Percentiles rank a stretch among this genome's conserved stretches.
Evolutionary conservation across 768 basidiomycete species (phyloP).

Genomic region (Suillus decipiens): DNA sequence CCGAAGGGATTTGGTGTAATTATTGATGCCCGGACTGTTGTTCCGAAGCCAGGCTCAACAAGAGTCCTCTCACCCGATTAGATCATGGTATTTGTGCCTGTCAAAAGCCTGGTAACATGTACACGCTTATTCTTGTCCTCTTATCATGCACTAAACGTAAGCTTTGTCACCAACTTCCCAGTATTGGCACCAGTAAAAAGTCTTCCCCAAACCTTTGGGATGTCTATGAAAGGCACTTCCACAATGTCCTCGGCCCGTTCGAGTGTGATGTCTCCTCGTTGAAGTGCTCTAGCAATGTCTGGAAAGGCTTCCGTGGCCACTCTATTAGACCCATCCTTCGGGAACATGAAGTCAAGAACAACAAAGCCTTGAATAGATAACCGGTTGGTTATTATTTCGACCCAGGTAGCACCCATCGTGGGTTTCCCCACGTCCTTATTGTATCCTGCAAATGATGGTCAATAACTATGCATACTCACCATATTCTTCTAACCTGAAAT

Average conservation of each 20-base stretch:
- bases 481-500: not conserved
- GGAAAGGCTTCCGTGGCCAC: not conserved
- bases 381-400: not conserved
- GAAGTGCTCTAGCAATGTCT: not conserved
- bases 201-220: not conserved
- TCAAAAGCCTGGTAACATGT: not conserved
- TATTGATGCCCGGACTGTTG: too few species aligned
- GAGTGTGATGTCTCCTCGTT: not conserved
- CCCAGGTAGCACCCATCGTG: not conserved
- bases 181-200: not conserved
- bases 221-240: not conserved
- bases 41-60: too few species aligned
- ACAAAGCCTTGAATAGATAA: not conserved
- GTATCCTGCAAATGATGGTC: not conserved
- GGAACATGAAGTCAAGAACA: not conserved
- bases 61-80: too few species aligned
- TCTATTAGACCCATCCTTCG: not conserved
- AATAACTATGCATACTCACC: not conserved
- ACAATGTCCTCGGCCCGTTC: not conserved
- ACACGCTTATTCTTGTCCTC: not conserved
- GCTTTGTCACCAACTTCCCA: conserved; percentile 2
- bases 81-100: too few species aligned
- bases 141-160: not conserved
- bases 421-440: not conserved
- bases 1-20: too few species aligned